Percentiles rank a stretch among this genome's conserved stretches.
Evolutionary conservation across 2,329 filamentous ascomycete species (phyloP).

Genomic region (Lizonia empirigonia): DNA sequence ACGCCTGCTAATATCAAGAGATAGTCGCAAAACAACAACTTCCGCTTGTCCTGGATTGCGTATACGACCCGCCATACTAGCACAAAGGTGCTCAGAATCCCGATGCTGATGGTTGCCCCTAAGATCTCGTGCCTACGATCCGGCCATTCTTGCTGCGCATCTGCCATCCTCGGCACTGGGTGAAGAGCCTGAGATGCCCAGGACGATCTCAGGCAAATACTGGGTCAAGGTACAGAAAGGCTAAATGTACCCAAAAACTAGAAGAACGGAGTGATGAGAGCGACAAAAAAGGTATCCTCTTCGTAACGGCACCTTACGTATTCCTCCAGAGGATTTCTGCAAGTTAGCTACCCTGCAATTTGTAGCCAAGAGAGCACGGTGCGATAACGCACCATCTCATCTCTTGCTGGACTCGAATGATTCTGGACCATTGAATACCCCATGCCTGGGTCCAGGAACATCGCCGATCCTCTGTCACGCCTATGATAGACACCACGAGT

Average conservation of each 20-base stretch:
- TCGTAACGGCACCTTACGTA: constrained; percentile 1
- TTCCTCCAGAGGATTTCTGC: background rate
- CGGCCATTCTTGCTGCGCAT: constrained; percentile 22
- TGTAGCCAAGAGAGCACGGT: constrained; percentile 8
- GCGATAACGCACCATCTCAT: background rate
- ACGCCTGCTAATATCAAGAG: constrained; percentile 30
- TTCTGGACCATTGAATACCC: background rate
- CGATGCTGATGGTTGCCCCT: constrained; percentile 20
- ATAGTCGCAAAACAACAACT: constrained; percentile 31
- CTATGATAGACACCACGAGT: background rate
- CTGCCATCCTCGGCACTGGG: constrained; percentile 15
- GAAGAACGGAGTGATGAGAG: constrained; percentile 4
- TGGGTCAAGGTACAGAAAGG: constrained; percentile 4
- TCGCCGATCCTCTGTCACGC: background rate
- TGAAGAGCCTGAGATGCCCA: constrained; percentile 4
- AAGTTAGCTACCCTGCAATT: background rate
- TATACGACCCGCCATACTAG: constrained; percentile 32
- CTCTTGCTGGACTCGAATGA: background rate
- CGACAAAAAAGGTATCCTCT: constrained; percentile 4
- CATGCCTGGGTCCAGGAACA: background rate
- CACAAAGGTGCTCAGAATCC: constrained; percentile 22
- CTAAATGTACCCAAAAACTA: background rate
- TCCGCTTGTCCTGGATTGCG: constrained; percentile 24
- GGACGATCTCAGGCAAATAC: constrained; percentile 6
- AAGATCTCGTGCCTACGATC: constrained; percentile 27